phyloP scores from a whole-genome alignment of 1,284 basidiomycete species.

The Marasmius sp. region DNA sequence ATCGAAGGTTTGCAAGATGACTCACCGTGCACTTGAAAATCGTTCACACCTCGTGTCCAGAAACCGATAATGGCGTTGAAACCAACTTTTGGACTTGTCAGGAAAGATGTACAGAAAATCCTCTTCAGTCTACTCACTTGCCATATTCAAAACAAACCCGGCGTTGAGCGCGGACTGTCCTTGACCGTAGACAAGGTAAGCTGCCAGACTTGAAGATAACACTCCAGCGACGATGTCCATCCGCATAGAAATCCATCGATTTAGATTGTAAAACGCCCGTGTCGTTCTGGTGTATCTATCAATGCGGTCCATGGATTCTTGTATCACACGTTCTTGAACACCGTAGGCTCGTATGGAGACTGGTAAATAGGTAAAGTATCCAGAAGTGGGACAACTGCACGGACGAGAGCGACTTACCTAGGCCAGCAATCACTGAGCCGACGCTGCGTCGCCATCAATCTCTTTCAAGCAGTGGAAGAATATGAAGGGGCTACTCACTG shows the following conservation, averaged over 20 bases:
- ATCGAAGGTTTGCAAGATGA: background rate
- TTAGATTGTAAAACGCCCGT: conserved; percentile 44
- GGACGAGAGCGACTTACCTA: conserved; percentile 41
- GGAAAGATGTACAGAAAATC: too few species aligned
- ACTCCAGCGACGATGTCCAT: conserved; percentile 41
- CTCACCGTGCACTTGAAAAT: conserved; percentile 60
- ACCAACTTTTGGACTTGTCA: conserved; percentile 32
- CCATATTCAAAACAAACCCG: conserved; percentile 54
- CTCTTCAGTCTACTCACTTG: conserved; percentile 21
- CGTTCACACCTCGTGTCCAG: conserved; percentile 56
- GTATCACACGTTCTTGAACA: conserved; percentile 38
- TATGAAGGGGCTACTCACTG: conserved; percentile 29
- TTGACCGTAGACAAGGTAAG: conserved; percentile 37
- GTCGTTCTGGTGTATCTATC: conserved; percentile 38
- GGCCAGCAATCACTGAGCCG: conserved; percentile 64
- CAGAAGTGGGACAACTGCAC: background rate
- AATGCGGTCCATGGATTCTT: conserved; percentile 36
- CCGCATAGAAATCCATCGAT: conserved; percentile 50
- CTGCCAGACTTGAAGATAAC: conserved; percentile 40
- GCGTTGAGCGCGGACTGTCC: conserved; percentile 37
- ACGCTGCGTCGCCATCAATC: conserved; percentile 46
- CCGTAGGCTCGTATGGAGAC: conserved; percentile 43
- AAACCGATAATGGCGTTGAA: conserved; percentile 58
- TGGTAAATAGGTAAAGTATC: background rate
- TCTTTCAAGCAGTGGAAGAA: background rate